Base-by-base conservation (phyloP, 129 eudicot genomes). In the Artemisia annua region DNA sequence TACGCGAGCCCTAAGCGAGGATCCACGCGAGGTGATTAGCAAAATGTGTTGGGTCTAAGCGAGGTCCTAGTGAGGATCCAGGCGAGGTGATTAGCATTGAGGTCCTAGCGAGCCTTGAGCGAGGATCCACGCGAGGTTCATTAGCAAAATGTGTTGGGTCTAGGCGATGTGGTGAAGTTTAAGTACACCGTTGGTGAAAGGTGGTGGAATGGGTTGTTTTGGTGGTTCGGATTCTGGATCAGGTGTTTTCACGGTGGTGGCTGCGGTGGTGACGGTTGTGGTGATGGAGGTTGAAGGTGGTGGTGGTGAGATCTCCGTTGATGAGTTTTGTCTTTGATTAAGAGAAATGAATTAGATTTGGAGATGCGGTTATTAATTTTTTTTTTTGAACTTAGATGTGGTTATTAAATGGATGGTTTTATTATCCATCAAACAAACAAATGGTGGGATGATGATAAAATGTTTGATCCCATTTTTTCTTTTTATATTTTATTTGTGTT, bases 181-280 rank as follows among this genome's bases (percentile, higher is more conserved):
- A 68, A 83, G 84, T 16, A 87, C 76, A 14, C 95, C 95, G 78
- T 88, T 88, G 75, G 82, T 74, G 56, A 84, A 74, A 32, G 89
- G 67, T 10, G 81, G 56, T 24, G 22, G 18, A n/a, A 50, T 50
- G 26, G 54, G 75, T 12, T 78, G 91, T 83, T 22, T 83, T 14
- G 81, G 69, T 24, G 43, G 64, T 19, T 85, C 90, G 22, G 80
- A 72, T 43, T 87, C 96, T 14, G 85, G 80, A 22, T 87, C 91
- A 0, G 95, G 89, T 50, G 88, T 85, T 74, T 80, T 86, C 53
- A 83, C 80, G 30, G 84, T 24, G 63, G 91, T 20, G 20, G 80
- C 68, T 39, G 67, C 9, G 77, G 74, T 3, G 59, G 74, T 13
- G 66, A 15, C 24, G 55, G 76, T 26, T 56, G 80, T 5, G 63